phyloP scores from a whole-genome alignment of 2,329 filamentous ascomycete genomes.

The Aspergillus ochraceoroseus region DNA sequence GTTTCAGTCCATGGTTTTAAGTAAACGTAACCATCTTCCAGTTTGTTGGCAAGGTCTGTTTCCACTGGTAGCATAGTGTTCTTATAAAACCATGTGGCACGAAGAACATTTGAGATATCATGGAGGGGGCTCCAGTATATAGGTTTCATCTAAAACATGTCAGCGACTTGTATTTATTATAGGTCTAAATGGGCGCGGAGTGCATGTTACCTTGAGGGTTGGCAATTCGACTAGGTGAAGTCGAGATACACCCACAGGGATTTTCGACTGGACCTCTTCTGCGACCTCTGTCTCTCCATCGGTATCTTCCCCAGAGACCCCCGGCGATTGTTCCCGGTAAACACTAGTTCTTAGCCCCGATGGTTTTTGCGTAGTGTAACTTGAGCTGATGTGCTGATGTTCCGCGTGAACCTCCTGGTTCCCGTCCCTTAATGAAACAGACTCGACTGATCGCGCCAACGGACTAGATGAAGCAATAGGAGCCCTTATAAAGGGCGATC shows the following conservation, averaged over 20 bases:
- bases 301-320: constrained; percentile 13
- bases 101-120: constrained; percentile 73
- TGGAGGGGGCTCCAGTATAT: constrained; percentile 97
- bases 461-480: constrained; percentile 30
- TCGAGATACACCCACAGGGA: constrained; percentile 84
- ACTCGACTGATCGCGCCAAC: constrained; percentile 30
- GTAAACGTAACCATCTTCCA: constrained; percentile 86
- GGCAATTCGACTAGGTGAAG: constrained; percentile 85
- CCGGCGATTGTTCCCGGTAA: constrained; percentile 19
- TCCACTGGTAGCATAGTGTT: constrained; percentile 91
- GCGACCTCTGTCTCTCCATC: constrained; percentile 17
- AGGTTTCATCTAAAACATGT: constrained; percentile 68
- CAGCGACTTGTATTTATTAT: too few relatives aligned
- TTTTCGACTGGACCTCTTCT: constrained; percentile 46
- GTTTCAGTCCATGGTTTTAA: constrained; percentile 85
- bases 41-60: constrained; percentile 76
- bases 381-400: constrained; percentile 15
- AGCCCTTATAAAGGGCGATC: constrained; percentile 47
- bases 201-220: constrained; percentile 49
- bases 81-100: constrained; percentile 96
- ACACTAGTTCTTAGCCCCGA: constrained; percentile 28
- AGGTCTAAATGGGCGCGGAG: not conserved
- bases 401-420: constrained; percentile 22
- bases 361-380: constrained; percentile 22
- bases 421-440: constrained; percentile 24